A percentile compares a stretch with the other conserved stretches of the same genome.
Conservation (phyloP, 2,329 filamentous ascomycete species). For the Xylaria arbuscula region DNA sequence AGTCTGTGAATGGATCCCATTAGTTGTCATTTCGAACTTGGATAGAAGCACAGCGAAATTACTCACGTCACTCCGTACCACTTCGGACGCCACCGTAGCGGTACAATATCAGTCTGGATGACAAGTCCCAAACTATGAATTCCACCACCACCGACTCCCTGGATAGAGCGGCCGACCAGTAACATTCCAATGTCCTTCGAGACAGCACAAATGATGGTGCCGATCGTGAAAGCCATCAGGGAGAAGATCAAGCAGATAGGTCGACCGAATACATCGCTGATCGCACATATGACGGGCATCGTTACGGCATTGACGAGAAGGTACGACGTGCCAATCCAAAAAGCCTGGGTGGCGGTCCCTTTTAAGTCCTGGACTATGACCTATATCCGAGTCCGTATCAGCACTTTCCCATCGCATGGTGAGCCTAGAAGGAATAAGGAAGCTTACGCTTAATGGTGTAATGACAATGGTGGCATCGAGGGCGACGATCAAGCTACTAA, state of each 20-base stretch:
- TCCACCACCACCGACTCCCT: conserved; percentile 56
- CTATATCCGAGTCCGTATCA: conserved; percentile 30
- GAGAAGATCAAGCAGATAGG: conserved; percentile 51
- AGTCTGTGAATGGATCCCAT: conserved; percentile 11
- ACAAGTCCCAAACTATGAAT: conserved; percentile 56
- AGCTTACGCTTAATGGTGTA: conserved; percentile 40
- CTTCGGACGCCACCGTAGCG: conserved; percentile 55
- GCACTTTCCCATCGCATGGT: neutral
- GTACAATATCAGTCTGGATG: conserved; percentile 57
- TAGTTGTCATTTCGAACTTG: neutral
- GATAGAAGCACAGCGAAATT: too few species aligned
- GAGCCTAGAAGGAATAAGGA: neutral
- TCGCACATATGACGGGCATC: conserved; percentile 47
- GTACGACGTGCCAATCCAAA: conserved; percentile 49
- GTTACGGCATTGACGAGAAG: conserved; percentile 48
- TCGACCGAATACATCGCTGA: conserved; percentile 53
- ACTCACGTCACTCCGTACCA: conserved; percentile 55
- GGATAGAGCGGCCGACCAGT: conserved; percentile 54
- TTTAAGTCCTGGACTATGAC: conserved; percentile 40
- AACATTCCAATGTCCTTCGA: conserved; percentile 51
- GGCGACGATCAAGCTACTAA: conserved; percentile 42
- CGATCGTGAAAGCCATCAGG: conserved; percentile 56
- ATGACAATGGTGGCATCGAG: conserved; percentile 45
- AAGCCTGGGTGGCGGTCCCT: conserved; percentile 43
- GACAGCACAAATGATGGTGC: conserved; percentile 55